Conservation (phyloP, 140 eudicot genomes). For the Erigeron philadelphicus region DNA sequence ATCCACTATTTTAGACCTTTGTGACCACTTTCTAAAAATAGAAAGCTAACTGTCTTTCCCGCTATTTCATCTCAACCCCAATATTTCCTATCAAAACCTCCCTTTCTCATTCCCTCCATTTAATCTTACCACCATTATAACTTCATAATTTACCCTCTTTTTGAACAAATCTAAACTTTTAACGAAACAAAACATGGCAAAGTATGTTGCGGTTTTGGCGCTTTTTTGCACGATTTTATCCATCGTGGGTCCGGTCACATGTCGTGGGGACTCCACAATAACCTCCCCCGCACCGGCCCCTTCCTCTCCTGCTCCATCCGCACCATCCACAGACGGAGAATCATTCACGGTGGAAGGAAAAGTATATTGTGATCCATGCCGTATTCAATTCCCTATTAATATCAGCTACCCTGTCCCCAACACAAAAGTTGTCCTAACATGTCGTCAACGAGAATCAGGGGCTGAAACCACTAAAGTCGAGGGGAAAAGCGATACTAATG, state of each 20-base stretch:
- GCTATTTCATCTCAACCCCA: constrained; percentile 32
- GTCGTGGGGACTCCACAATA: constrained; percentile 15
- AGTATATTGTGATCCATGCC: constrained; percentile 73
- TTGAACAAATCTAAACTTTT: not conserved
- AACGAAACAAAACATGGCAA: constrained; percentile 19
- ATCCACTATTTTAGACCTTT: not conserved
- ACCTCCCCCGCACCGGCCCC: not conserved
- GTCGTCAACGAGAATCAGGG: constrained; percentile 30
- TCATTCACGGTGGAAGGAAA: constrained; percentile 41
- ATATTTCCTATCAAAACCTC: constrained; percentile 18
- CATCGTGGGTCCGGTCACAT: constrained; percentile 26
- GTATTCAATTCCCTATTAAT: constrained; percentile 48
- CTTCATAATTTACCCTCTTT: not conserved
- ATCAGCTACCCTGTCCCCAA: constrained; percentile 37
- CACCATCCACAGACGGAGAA: not conserved
- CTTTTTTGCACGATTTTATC: constrained; percentile 23
- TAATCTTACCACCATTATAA: constrained; percentile 13
- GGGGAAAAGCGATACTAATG: constrained; percentile 34
- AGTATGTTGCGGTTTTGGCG: constrained; percentile 23
- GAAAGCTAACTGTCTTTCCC: constrained; percentile 24
- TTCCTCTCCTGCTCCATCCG: not conserved
- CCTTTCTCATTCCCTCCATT: not conserved
- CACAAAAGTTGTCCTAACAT: constrained; percentile 28
- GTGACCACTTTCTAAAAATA: constrained; percentile 15
- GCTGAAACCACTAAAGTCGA: constrained; percentile 26